Evolutionary conservation across 2,329 filamentous ascomycete genomes (phyloP), one percentile per base, ranked within the genome.

Genomic region (Epichloe uncinata): DNA sequence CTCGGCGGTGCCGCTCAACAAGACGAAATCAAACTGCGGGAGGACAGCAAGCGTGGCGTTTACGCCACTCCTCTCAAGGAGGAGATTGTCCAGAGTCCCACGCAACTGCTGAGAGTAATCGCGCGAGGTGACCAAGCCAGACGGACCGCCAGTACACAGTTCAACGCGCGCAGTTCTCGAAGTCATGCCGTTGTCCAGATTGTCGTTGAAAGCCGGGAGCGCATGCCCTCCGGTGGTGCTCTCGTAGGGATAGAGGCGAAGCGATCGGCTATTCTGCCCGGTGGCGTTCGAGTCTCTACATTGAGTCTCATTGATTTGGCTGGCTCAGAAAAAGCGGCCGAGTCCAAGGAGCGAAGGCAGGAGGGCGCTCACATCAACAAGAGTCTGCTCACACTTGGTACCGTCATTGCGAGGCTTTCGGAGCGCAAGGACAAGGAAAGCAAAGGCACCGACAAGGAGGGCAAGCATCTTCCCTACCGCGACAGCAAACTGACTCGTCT

Each of bases 301-400:
- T 70, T 98, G 50, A 96, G 90, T 63, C 70, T 98, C 63, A 98
- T 98, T 56, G 93, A 98, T 76, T 73, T 98, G 57, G 93, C 93
- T 49, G 93, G 93, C 38, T 97, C 93, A 0, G 93, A 98, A 65
- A 88, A 91, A 67, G 93, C 93, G 40, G 93, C 93, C 3, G 93
- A 97, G 61, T 86, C 84, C 49, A 98, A 97, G 65, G 93, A 97
- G 69, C 81, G 93, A 48, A 79, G 93, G 43, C 87, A 88, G 15
- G 93, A 98, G 68, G 93, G 93, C 55, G 91, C 91, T 12, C 93
- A 98, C 64, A 98, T 98, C 70, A 98, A 98, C 73, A 97, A 97
- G 71, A 96, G 89, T 65, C 70, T 98, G 61, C 79, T 98, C 52
- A 98, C 93, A 0, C 73, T 98, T 3, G 93, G 93, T 47, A 98